Evolutionary conservation across 2,329 filamentous ascomycete species (phyloP), one percentile per base, ranked within the genome.

Genomic region (Berkeleyomyces basicola): DNA sequence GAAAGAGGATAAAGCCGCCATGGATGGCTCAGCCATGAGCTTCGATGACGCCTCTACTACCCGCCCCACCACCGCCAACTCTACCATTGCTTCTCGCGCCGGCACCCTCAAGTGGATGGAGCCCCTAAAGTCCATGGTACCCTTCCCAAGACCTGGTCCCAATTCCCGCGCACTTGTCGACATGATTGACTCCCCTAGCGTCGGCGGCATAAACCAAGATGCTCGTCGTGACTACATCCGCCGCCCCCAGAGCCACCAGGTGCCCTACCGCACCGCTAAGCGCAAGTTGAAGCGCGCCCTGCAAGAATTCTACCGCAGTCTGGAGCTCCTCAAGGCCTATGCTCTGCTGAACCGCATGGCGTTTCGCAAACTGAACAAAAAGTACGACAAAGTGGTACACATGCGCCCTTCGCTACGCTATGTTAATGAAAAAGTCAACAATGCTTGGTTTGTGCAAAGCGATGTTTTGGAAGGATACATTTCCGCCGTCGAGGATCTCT

Each of bases 301-400:
- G 59, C 88, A 95, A 69, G 93, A 97, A 71, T 96, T 90, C 71
- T 97, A 99, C 71, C 86, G 92, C 23, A 87, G 88, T 0, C 78
- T 99, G 11, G 93, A 99, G 71, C 77, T 97, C 55, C 79, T 99
- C 64, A 97, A 96, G 74, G 88, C 89, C 0, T 99, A 95, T 69
- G 86, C 90, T 1, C 76, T 95, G 31, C 78, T 96, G 11, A 99
- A 99, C 72, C 82, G 90, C 58, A 96, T 90, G 0, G 93, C 90
- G 0, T 97, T 97, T 70, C 85, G 91, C 40, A 99, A 99, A 73
- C 90, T 99, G 70, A 96, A 95, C 74, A 99, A 99, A 73, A 99
- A 99, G 74, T 97, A 95, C 71, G 91, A 97, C 78, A 99, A 97
- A 75, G 83, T 87, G 1, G 83, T 90, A 63, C 83, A 90, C 68